Base-by-base conservation (phyloP, 2,329 filamentous ascomycete species). In the Huntiella abstrusa region DNA sequence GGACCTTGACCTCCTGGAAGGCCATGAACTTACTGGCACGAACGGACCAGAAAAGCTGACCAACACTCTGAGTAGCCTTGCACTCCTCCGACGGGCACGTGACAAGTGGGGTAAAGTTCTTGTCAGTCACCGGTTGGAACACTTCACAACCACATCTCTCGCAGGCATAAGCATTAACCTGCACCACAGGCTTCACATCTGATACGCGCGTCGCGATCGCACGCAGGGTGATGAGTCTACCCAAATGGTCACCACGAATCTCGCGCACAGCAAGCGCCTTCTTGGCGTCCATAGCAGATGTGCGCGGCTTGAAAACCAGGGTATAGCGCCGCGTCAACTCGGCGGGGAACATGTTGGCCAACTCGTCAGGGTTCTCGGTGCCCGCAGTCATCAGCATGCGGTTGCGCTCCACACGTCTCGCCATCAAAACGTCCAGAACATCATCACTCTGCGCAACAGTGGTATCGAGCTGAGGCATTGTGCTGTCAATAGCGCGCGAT, bases 1-100 rank as follows among this genome's bases (percentile, higher is more conserved):
- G 91, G 48, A 98, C 86, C 66, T 96, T 96, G 63, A 96, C 77
- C 62, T 98, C 91, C 62, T 98, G 91, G 67, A 98, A 98, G 3
- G 91, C 86, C 56, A 94, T 66, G 58, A 96, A 98, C 57, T 96
- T 98, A 44, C 87, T 95, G 0, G 88, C 91, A 55, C 91, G 75
- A n/a, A 87, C 92, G 1, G 88, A 95, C 34, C 92, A 76, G 60
- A 93, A 88, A 35, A 98, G 72, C 60, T 95, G 85, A 13, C 91
- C 91, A 62, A 91, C 94, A 54, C 84, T 76, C 60, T 94, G 86
- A 62, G 95, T 96, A 51, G 73, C 71, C 59, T 80, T 77, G 68
- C 91, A 98, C 55, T 93, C 85, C n/a, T 77, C 66, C 1, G 91
- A 96, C 10, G 86, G 80, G 60, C 91, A 98, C 58, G 85, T 75